phyloP scores from a whole-genome alignment of 2,329 filamentous ascomycete species.

The Fusarium luffae region DNA sequence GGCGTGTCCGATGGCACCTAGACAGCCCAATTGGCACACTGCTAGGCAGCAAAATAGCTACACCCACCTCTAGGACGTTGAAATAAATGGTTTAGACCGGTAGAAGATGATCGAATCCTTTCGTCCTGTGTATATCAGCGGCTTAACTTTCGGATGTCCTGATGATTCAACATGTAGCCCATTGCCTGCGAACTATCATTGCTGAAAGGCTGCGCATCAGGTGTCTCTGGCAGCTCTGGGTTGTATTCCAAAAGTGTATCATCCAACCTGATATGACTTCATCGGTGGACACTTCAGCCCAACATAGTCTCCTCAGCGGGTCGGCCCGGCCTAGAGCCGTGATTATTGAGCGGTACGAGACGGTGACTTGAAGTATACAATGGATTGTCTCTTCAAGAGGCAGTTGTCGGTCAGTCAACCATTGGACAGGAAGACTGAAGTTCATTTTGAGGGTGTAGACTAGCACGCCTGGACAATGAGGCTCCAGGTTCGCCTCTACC shows the following conservation, averaged over 20 bases:
- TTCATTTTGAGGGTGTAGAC: slow-evolving; percentile 13
- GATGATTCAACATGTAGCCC: background rate
- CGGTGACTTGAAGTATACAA: background rate
- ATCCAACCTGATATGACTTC: slow-evolving; percentile 13
- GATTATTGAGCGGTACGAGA: background rate
- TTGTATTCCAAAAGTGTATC: slow-evolving; percentile 3
- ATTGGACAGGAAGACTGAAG: slow-evolving; percentile 1
- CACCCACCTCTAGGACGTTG: background rate
- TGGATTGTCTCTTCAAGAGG: background rate
- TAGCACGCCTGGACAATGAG: background rate
- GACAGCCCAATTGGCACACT: background rate
- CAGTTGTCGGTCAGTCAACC: background rate
- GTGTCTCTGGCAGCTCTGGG: slow-evolving; percentile 8
- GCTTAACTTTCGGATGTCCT: background rate
- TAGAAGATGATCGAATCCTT: background rate
- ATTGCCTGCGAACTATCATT: background rate
- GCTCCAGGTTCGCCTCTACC: background rate
- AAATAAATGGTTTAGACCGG: background rate
- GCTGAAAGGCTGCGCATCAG: slow-evolving; percentile 11
- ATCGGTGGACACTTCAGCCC: background rate
- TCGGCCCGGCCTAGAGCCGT: slow-evolving; percentile 1
- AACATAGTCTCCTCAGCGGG: background rate
- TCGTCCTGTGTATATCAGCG: background rate
- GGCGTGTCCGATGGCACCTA: background rate
- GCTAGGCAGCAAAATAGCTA: background rate